Evolutionary conservation across 805 yeast species (phyloP).

Genomic region (Metschnikowia gelsemii): DNA sequence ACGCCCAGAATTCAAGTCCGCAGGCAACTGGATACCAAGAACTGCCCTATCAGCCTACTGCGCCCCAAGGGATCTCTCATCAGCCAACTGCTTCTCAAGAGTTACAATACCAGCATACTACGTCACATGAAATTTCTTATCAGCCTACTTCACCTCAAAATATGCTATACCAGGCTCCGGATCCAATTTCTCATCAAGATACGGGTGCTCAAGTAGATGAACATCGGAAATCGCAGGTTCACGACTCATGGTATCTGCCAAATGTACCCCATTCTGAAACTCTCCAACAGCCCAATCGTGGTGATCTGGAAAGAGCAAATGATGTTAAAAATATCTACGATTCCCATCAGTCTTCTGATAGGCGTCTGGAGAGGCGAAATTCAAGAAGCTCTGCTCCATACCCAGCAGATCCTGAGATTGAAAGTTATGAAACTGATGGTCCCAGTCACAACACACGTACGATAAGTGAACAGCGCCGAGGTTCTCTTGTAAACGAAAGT

Average conservation of each 20-base stretch:
- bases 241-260: too few relatives aligned
- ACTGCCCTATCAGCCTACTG: slow-evolving; percentile 3
- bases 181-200: not conserved
- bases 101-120: not conserved
- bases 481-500: not conserved
- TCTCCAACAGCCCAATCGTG: too few relatives aligned
- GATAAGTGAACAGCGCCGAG: not conserved
- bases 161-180: not conserved
- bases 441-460: not conserved
- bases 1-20: not conserved
- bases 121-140: not conserved
- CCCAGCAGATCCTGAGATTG: not conserved
- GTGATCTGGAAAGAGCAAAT: too few relatives aligned
- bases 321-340: not conserved
- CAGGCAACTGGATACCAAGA: not conserved
- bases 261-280: too few relatives aligned
- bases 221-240: not conserved
- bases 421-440: not conserved
- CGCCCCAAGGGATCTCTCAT: not conserved
- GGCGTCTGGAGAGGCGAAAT: not conserved
- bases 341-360: not conserved
- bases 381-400: slow-evolving; percentile 2
- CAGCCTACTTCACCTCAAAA: not conserved
- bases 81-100: not conserved
- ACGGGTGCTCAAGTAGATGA: not conserved